phyloP scores from a whole-genome alignment of 306 rosid genomes.

The Quillaja saponaria region DNA sequence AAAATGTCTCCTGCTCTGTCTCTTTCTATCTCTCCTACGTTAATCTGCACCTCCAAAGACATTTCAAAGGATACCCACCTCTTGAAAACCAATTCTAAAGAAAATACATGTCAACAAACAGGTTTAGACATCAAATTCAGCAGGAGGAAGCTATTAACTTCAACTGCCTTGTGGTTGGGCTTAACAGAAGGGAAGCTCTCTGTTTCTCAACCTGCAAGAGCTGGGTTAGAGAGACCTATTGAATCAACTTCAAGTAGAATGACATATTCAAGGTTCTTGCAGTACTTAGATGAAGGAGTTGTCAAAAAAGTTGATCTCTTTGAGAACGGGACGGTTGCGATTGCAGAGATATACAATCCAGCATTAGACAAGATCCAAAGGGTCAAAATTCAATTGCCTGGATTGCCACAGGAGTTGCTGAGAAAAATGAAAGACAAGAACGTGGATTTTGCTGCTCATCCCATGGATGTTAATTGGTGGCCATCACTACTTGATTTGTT shows the following conservation, averaged over 20 bases:
- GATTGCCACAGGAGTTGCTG: conserved; percentile 55
- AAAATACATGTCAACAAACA: conserved; percentile 36
- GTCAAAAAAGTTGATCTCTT: conserved; percentile 72
- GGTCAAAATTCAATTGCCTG: conserved; percentile 71
- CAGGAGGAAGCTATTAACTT: conserved; percentile 46
- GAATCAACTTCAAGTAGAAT: conserved; percentile 56
- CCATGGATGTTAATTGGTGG: conserved; percentile 48
- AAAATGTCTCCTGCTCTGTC: conserved; percentile 53
- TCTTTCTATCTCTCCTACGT: conserved; percentile 44
- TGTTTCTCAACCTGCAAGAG: conserved; percentile 45
- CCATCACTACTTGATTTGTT: conserved; percentile 46
- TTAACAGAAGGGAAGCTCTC: conserved; percentile 37
- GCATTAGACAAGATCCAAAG: conserved; percentile 62
- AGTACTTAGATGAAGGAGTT: conserved; percentile 59
- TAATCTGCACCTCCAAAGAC: conserved; percentile 51
- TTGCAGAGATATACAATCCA: conserved; percentile 63
- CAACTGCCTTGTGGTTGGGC: conserved; percentile 40
- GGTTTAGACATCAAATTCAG: conserved; percentile 33
- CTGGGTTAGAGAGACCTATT: conserved; percentile 61
- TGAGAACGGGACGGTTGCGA: conserved; percentile 72
- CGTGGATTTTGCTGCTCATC: conserved; percentile 71
- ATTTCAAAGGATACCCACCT: conserved; percentile 36
- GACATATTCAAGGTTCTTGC: conserved; percentile 72
- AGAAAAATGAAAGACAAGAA: conserved; percentile 60
- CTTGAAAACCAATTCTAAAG: conserved; percentile 33